Conservation (phyloP, 2,329 filamentous ascomycete species). For the Hypoxylon sp. region DNA sequence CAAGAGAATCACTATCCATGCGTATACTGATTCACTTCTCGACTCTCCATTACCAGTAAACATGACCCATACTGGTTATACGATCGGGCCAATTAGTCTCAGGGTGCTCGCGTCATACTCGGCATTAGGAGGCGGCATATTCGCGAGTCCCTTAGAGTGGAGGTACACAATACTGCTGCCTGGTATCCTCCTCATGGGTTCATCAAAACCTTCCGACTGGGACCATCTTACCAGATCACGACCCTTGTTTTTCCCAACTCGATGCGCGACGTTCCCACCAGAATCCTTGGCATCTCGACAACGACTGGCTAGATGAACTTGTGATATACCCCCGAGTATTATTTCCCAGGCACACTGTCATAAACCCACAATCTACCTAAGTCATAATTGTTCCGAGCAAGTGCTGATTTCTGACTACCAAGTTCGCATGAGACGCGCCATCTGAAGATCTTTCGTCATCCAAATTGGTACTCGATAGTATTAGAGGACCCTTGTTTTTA, state of each 20-base stretch:
- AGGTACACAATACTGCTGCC: constrained; percentile 9
- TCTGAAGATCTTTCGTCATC: background rate
- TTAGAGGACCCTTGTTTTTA: constrained; percentile 6
- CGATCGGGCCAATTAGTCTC: background rate
- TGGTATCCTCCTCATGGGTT: constrained; percentile 2
- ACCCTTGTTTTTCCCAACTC: background rate
- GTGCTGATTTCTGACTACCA: background rate
- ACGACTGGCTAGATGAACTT: background rate
- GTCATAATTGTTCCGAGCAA: constrained; percentile 5
- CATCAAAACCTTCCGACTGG: background rate
- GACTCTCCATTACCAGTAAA: background rate
- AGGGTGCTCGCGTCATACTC: background rate
- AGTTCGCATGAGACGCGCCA: background rate
- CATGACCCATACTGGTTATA: background rate
- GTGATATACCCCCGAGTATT: background rate
- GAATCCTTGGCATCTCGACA: background rate
- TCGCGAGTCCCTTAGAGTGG: background rate
- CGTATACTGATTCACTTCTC: background rate
- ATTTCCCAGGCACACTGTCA: constrained; percentile 7
- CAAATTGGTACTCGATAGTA: background rate
- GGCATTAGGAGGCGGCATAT: background rate
- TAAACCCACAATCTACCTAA: background rate
- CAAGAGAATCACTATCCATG: background rate
- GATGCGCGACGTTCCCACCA: background rate
- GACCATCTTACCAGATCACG: background rate